These are phyloP conservation scores for Fraxinus excelsior DNA, from an alignment of 257 asterid species.

Conservation along the genomic window DNA sequence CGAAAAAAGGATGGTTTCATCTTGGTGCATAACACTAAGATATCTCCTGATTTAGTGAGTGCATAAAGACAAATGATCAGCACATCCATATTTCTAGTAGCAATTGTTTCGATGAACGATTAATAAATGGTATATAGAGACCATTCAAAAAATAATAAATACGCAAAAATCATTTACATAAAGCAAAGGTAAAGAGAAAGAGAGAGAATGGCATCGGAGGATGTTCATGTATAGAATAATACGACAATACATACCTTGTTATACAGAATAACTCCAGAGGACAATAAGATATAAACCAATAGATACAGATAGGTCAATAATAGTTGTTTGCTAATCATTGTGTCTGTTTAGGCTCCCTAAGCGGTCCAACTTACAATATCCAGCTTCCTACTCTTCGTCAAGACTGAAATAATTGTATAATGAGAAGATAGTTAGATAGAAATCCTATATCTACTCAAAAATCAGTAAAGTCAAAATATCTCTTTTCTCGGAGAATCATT, in stretches of 20 bases:
- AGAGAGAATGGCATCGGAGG: constrained; percentile 3
- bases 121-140: constrained; percentile 5
- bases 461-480: too few relatives aligned
- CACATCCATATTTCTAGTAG: neutral
- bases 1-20: neutral
- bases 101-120: neutral
- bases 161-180: neutral
- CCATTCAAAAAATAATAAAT: neutral
- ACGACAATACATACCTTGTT: constrained; percentile 65
- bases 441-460: too few relatives aligned
- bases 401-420: constrained; percentile 16
- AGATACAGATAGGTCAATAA: constrained; percentile 81
- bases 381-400: constrained; percentile 33
- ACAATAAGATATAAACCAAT: constrained; percentile 68
- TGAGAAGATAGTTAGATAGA: constrained; percentile 21
- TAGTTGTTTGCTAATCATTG: constrained; percentile 78
- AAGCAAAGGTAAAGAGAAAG: constrained; percentile 12
- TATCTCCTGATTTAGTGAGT: constrained; percentile 3
- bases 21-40: neutral
- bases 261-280: constrained; percentile 88
- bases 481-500: too few relatives aligned
- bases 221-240: neutral
- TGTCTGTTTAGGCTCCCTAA: constrained; percentile 35
- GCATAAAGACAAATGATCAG: constrained; percentile 9
- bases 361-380: constrained; percentile 30